Conservation (phyloP, 495 filamentous ascomycete species). For the Talaromyces ruber region DNA sequence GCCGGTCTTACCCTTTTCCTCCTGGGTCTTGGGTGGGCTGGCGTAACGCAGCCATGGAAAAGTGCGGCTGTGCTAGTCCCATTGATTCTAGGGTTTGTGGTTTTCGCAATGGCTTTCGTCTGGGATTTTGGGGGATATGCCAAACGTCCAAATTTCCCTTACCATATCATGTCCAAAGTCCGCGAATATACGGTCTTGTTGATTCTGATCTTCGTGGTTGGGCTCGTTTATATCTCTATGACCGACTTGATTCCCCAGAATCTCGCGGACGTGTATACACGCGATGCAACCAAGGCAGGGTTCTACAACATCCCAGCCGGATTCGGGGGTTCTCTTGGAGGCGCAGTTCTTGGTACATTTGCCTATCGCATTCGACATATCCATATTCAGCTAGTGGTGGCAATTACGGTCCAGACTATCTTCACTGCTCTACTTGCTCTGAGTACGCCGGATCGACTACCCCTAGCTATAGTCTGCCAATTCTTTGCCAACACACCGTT, state of each 20-base stretch:
- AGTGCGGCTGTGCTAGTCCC: not conserved
- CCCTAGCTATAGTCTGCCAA: slow-evolving; percentile 5
- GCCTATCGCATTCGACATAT: not conserved
- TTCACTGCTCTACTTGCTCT: slow-evolving; percentile 5
- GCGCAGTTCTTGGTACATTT: not conserved
- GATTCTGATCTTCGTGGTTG: not conserved
- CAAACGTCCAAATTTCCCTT: not conserved
- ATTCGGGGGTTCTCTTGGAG: not conserved
- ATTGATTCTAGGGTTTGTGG: not conserved
- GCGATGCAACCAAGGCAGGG: slow-evolving; percentile 4
- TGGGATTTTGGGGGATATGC: slow-evolving; percentile 1
- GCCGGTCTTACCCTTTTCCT: not conserved
- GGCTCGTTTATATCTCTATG: slow-evolving; percentile 4
- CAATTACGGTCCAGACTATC: slow-evolving; percentile 6
- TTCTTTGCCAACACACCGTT: slow-evolving; percentile 8
- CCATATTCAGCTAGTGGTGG: slow-evolving; percentile 1
- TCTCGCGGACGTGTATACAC: slow-evolving; percentile 5
- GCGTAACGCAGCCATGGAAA: not conserved
- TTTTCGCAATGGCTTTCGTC: not conserved
- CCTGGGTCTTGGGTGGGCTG: not conserved
- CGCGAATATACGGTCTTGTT: not conserved
- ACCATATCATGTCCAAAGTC: not conserved
- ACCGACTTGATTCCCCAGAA: slow-evolving; percentile 5
- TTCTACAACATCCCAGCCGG: slow-evolving; percentile 5
- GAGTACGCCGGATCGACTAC: slow-evolving; percentile 1